Percentiles rank a stretch among this genome's conserved stretches.
phyloP scores from a whole-genome alignment of 2,329 filamentous ascomycete species.

The Fusarium fujikuroi region DNA sequence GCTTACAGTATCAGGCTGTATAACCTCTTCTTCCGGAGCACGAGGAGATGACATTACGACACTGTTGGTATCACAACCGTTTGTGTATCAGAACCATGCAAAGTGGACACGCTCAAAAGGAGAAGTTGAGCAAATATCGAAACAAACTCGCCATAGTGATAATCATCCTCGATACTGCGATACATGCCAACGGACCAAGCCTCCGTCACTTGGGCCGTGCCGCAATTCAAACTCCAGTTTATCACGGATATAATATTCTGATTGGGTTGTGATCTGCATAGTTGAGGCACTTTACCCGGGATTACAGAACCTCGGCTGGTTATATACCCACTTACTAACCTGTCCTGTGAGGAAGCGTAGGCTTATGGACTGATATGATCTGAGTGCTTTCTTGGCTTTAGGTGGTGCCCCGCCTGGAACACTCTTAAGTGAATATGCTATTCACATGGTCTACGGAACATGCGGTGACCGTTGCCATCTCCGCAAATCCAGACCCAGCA shows the following conservation, averaged over 20 bases:
- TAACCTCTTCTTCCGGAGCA: neutral
- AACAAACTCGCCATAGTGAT: neutral
- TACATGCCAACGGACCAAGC: neutral
- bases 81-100: neutral
- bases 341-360: neutral
- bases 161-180: neutral
- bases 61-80: neutral
- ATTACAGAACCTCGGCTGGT: neutral
- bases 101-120: neutral
- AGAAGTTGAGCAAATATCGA: neutral
- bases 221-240: neutral
- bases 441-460: neutral
- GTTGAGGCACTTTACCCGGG: neutral
- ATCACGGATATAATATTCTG: neutral
- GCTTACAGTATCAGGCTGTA: constrained; percentile 7
- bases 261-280: constrained; percentile 4
- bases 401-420: constrained; percentile 15
- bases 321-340: constrained; percentile 3
- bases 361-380: neutral
- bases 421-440: constrained; percentile 16
- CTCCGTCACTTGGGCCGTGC: neutral
- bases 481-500: neutral
- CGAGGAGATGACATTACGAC: constrained; percentile 6
- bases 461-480: neutral
- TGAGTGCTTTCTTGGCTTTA: neutral